phyloP scores from a whole-genome alignment of 345 rosid genomes.

The Euphorbia lathyris region DNA sequence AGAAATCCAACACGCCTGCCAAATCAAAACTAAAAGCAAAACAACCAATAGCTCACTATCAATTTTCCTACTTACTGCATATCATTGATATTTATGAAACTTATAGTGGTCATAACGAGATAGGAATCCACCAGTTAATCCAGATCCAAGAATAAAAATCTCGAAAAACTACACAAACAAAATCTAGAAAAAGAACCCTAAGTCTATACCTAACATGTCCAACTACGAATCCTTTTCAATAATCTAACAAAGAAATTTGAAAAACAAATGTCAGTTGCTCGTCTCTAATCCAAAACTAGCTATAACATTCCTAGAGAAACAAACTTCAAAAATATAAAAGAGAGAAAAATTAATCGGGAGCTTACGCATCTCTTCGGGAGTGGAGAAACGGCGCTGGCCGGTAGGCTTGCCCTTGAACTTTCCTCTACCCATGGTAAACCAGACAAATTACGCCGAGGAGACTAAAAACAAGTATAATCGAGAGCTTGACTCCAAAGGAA shows the following conservation, averaged over 20 bases:
- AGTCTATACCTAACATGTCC: background rate
- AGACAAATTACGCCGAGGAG: background rate
- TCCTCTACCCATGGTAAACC: constrained; percentile 49
- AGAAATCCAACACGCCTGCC: background rate
- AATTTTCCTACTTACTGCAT: background rate
- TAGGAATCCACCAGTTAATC: background rate
- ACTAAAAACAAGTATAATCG: background rate
- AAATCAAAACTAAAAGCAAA: background rate
- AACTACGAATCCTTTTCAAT: background rate
- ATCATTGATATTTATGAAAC: background rate
- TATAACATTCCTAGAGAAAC: background rate
- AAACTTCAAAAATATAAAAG: background rate
- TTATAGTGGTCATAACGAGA: background rate
- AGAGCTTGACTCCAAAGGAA: background rate
- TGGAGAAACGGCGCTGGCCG: constrained; percentile 56
- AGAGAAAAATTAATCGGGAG: background rate
- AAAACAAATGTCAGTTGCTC: background rate
- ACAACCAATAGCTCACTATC: background rate
- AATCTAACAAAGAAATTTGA: background rate
- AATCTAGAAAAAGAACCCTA: background rate
- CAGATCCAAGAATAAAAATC: background rate
- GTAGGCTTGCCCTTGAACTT: constrained; percentile 73
- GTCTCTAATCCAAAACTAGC: background rate
- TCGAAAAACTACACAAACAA: background rate
- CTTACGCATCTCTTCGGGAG: constrained; percentile 60